These are phyloP conservation scores for Starmera pachycereana DNA, from an alignment of 805 yeast species.

Conservation along the genomic window DNA sequence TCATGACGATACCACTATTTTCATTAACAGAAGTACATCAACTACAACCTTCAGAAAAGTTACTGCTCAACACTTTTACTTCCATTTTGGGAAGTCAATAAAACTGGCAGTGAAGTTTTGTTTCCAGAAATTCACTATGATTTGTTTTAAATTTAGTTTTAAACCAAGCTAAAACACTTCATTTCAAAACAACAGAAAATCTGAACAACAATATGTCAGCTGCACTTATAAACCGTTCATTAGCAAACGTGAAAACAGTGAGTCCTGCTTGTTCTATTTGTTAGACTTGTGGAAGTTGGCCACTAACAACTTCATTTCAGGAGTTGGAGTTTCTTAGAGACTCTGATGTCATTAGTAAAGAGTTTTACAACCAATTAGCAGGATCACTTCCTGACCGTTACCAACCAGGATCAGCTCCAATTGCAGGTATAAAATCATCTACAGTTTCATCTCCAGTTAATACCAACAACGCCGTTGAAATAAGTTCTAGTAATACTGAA, in stretches of 20 bases:
- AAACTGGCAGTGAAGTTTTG: too few species aligned
- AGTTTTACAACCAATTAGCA: conserved; percentile 40
- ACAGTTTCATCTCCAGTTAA: conserved; percentile 5
- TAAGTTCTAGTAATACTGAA: conserved; percentile 1
- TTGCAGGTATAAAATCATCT: conserved; percentile 22
- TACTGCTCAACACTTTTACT: too few species aligned
- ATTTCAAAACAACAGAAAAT: too few species aligned
- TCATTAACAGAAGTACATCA: too few species aligned
- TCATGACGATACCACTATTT: background rate
- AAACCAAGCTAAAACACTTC: too few species aligned
- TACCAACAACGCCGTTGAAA: conserved; percentile 6
- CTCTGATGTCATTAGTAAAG: conserved; percentile 57
- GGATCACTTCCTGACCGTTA: conserved; percentile 48
- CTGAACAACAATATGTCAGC: conserved; percentile 24
- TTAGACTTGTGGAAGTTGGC: conserved; percentile 11
- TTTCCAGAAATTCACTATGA: too few species aligned
- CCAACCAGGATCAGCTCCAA: conserved; percentile 38
- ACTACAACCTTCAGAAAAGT: too few species aligned
- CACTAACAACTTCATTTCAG: conserved; percentile 7
- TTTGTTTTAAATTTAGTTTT: too few species aligned
- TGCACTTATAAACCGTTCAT: conserved; percentile 66
- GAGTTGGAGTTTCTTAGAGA: conserved; percentile 75
- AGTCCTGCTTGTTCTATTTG: background rate
- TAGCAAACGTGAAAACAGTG: conserved; percentile 55
- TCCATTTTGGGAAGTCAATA: too few species aligned